phyloP scores from a whole-genome alignment of 1,284 basidiomycete species.

The Testicularia cyperi region DNA sequence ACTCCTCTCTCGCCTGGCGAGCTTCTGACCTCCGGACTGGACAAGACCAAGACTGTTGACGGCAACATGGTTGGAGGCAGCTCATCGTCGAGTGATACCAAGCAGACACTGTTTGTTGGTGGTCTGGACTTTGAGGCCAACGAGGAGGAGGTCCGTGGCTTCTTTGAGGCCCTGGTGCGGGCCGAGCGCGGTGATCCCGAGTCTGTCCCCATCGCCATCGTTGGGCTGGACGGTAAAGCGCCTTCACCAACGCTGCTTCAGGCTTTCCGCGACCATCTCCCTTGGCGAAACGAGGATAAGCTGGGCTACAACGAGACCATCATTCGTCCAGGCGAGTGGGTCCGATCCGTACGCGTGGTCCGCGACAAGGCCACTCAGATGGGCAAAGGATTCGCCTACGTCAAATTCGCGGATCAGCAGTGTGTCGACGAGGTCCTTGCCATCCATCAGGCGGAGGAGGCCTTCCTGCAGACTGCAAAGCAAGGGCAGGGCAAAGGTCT shows the following conservation, averaged over 20 bases:
- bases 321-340: slow-evolving; percentile 66
- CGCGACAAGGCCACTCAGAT: slow-evolving; percentile 89
- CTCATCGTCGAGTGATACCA: slow-evolving; percentile 60
- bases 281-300: slow-evolving; percentile 18
- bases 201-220: slow-evolving; percentile 11
- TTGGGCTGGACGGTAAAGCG: slow-evolving; percentile 28
- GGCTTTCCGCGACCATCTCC: slow-evolving; percentile 17
- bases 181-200: slow-evolving; percentile 70
- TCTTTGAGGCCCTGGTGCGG: slow-evolving; percentile 78
- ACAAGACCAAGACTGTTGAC: slow-evolving; percentile 42
- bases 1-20: slow-evolving; percentile 40
- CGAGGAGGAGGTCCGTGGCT: slow-evolving; percentile 83
- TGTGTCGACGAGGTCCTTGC: slow-evolving; percentile 57
- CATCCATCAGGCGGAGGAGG: slow-evolving; percentile 50
- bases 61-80: slow-evolving; percentile 30
- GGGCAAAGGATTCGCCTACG: slow-evolving; percentile 96
- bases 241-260: slow-evolving; percentile 10
- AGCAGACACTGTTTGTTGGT: slow-evolving; percentile 83
- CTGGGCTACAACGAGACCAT: slow-evolving; percentile 6
- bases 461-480: slow-evolving; percentile 32
- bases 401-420: slow-evolving; percentile 76
- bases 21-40: slow-evolving; percentile 49
- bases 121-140: slow-evolving; percentile 88
- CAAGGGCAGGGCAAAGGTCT: slow-evolving; percentile 8
- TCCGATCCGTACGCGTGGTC: slow-evolving; percentile 80